Percentiles rank a stretch among this genome's conserved stretches.
Conservation (phyloP, 2,329 filamentous ascomycete species). For the Colletotrichum navitas region DNA sequence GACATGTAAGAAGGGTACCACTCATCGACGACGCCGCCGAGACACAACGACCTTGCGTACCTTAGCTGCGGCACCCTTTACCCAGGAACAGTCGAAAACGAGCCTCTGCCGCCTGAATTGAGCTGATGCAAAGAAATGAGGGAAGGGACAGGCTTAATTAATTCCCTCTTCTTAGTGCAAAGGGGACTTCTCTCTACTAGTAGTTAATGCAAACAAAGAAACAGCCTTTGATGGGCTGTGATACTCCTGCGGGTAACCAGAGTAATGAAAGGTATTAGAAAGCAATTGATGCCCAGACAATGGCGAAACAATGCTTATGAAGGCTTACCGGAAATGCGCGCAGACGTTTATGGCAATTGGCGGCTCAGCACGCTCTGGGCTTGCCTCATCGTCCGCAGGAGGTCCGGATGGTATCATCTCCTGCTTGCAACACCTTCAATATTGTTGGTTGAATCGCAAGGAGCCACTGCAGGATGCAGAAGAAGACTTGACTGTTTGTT, state of each 20-base stretch:
- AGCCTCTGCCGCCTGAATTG: slow-evolving; percentile 19
- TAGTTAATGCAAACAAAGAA: no score
- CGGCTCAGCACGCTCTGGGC: not conserved
- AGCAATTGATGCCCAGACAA: not conserved
- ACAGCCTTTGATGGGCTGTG: no score
- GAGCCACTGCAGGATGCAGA: slow-evolving; percentile 10
- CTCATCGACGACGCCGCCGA: slow-evolving; percentile 20
- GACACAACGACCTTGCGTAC: not conserved
- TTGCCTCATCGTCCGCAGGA: not conserved
- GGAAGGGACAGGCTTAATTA: no score
- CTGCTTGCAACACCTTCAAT: not conserved
- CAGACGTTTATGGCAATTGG: not conserved
- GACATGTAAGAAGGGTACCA: no score
- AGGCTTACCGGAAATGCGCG: not conserved
- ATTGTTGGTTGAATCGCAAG: not conserved
- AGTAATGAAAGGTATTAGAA: no score
- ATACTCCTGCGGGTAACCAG: no score
- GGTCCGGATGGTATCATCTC: not conserved
- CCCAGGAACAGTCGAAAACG: slow-evolving; percentile 17
- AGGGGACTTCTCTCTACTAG: no score
- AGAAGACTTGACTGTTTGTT: slow-evolving; percentile 2
- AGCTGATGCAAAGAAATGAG: not conserved
- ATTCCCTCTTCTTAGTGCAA: no score
- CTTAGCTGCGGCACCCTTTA: not conserved
- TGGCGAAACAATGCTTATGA: not conserved